Percentiles rank a stretch among this genome's conserved stretches.
These are phyloP conservation scores for Blastobotrys arbuscula DNA, from an alignment of 1,139 yeast species.

Conservation along the genomic window DNA sequence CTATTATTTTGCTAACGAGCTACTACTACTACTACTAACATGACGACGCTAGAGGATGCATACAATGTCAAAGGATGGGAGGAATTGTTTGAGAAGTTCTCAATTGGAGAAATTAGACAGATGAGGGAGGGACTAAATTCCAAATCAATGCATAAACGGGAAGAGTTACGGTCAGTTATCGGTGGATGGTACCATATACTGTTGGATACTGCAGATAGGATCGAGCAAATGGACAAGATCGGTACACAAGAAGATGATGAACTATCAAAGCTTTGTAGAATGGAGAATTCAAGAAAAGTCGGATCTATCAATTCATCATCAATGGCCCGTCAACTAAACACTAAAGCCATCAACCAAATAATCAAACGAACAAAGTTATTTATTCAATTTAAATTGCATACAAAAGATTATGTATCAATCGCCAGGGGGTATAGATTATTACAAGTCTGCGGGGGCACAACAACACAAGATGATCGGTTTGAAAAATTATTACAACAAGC, in stretches of 20 bases:
- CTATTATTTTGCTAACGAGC: too few species aligned
- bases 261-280: slow-evolving; percentile 21
- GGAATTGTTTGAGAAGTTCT: slow-evolving; percentile 25
- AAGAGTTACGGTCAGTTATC: slow-evolving; percentile 52
- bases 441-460: slow-evolving; percentile 6
- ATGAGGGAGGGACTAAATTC: slow-evolving; percentile 21
- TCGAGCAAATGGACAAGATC: slow-evolving; percentile 47
- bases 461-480: slow-evolving; percentile 4
- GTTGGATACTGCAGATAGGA: slow-evolving; percentile 62
- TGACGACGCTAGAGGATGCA: background rate
- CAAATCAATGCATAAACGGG: slow-evolving; percentile 31
- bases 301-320: slow-evolving; percentile 14
- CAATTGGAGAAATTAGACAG: slow-evolving; percentile 24
- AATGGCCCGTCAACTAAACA: slow-evolving; percentile 8
- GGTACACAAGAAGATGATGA: slow-evolving; percentile 30
- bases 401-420: slow-evolving; percentile 14
- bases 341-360: slow-evolving; percentile 12
- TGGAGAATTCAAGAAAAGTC: slow-evolving; percentile 18
- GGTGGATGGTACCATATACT: slow-evolving; percentile 64
- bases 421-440: slow-evolving; percentile 19
- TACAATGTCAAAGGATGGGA: slow-evolving; percentile 21
- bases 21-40: too few species aligned
- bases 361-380: slow-evolving; percentile 10
- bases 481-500: slow-evolving; percentile 13
- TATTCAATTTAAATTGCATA: slow-evolving; percentile 12